phyloP scores from a whole-genome alignment of 75 land plant genomes.

The Isoetes taiwanensis region DNA sequence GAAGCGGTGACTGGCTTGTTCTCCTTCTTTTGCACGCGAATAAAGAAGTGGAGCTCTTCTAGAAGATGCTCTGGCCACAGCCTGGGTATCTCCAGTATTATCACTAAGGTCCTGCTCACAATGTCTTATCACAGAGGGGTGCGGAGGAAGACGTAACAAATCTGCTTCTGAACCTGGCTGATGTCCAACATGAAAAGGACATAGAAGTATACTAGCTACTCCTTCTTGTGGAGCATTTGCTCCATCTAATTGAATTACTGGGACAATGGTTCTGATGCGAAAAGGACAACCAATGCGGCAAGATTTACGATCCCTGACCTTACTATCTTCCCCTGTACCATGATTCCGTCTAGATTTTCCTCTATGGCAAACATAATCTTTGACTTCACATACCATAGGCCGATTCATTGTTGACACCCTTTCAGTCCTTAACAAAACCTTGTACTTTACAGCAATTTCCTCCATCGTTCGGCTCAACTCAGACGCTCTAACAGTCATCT shows the following conservation, averaged over 20 bases:
- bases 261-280: not conserved
- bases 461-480: not conserved
- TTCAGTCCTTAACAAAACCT: not conserved
- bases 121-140: not conserved
- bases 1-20: conserved; percentile 2
- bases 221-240: not conserved
- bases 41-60: not conserved
- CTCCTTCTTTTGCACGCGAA: not conserved
- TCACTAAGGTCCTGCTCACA: not conserved
- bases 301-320: not conserved
- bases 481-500: not conserved
- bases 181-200: conserved; percentile 6
- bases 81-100: not conserved
- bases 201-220: not conserved
- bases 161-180: not conserved
- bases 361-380: conserved; percentile 1
- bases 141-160: not conserved
- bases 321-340: not conserved
- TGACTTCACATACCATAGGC: not conserved
- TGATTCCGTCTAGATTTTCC: not conserved
- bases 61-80: not conserved
- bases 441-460: conserved; percentile 6
- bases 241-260: not conserved
- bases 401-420: not conserved
- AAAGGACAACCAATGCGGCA: conserved; percentile 5